Evolutionary conservation across 257 asterid genomes (phyloP).

Genomic region (Gentiana straminea): DNA sequence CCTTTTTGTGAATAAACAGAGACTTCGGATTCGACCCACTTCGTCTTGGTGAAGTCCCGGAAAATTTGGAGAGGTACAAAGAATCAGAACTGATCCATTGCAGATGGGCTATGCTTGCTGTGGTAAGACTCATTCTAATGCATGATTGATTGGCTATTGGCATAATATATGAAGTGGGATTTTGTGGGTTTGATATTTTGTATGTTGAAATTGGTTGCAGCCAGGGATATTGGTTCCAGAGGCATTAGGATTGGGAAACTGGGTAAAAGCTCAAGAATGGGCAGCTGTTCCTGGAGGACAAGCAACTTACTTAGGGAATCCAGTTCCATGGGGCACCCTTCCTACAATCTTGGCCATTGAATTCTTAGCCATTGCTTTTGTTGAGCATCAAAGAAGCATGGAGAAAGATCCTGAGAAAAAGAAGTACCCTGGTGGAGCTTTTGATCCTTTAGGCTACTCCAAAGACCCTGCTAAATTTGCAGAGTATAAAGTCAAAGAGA

Average conservation of each 20-base stretch:
- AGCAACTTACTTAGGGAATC: constrained; percentile 86
- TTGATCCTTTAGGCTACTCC: constrained; percentile 89
- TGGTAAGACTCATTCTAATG: constrained; percentile 27
- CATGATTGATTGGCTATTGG: background rate
- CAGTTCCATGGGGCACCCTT: constrained; percentile 95
- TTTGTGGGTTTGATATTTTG: background rate
- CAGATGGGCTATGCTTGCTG: constrained; percentile 99
- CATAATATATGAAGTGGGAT: too few species aligned
- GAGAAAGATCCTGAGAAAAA: constrained; percentile 88
- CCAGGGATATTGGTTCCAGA: constrained; percentile 76
- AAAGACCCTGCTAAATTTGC: constrained; percentile 69
- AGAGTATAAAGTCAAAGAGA: constrained; percentile 81
- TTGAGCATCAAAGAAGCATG: constrained; percentile 90
- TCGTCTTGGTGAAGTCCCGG: constrained; percentile 81
- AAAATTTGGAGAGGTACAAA: constrained; percentile 78
- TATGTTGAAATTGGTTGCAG: constrained; percentile 25
- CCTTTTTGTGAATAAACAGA: constrained; percentile 15
- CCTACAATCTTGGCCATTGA: constrained; percentile 85
- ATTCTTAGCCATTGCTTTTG: constrained; percentile 78
- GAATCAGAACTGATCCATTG: constrained; percentile 90
- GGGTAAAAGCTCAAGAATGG: constrained; percentile 98
- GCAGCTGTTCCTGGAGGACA: constrained; percentile 95
- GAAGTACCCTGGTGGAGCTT: constrained; percentile 98
- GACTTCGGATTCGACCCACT: constrained; percentile 98
- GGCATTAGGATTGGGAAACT: constrained; percentile 89